These are phyloP conservation scores for Entophlyctis helioformis DNA, from an alignment of 192 early-diverging fungal species.

Conservation along the genomic window DNA sequence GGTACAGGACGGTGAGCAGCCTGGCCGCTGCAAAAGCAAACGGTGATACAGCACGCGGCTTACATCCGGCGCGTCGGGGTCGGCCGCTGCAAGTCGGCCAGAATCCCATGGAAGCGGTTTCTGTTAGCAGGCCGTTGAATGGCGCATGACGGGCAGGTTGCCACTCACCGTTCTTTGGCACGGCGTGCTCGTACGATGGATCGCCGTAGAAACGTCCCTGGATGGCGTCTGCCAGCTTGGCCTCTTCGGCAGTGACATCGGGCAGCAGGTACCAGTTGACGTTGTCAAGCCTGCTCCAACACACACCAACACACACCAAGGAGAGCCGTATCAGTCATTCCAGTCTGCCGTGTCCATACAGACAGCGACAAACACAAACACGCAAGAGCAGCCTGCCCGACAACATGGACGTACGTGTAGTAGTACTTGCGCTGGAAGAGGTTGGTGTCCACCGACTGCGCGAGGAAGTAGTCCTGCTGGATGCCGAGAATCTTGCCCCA, in stretches of 20 bases:
- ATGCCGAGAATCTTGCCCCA: slow-evolving; percentile 47
- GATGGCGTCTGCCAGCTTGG: slow-evolving; percentile 19
- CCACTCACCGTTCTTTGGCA: too few relatives aligned
- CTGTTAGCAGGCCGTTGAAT: too few relatives aligned
- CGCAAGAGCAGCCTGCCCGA: slow-evolving; percentile 1
- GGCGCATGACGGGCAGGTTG: too few relatives aligned
- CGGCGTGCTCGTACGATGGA: slow-evolving; percentile 31
- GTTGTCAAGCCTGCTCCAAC: too few relatives aligned
- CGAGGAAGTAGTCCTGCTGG: slow-evolving; percentile 39
- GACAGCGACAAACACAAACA: neutral
- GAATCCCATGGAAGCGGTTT: too few relatives aligned
- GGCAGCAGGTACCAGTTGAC: slow-evolving; percentile 43
- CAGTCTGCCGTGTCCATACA: neutral
- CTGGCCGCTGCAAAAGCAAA: too few relatives aligned
- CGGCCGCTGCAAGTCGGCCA: too few relatives aligned
- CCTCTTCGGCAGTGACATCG: slow-evolving; percentile 27
- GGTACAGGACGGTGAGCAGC: too few relatives aligned
- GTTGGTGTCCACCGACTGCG: slow-evolving; percentile 22
- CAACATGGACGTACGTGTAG: slow-evolving; percentile 27
- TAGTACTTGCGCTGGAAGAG: slow-evolving; percentile 37
- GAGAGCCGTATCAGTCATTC: neutral
- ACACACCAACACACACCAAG: too few relatives aligned
- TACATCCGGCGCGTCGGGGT: too few relatives aligned
- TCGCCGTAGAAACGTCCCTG: slow-evolving; percentile 35
- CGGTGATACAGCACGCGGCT: too few relatives aligned